phyloP scores from a whole-genome alignment of 129 eudicot genomes.

The Dittrichia graveolens region DNA sequence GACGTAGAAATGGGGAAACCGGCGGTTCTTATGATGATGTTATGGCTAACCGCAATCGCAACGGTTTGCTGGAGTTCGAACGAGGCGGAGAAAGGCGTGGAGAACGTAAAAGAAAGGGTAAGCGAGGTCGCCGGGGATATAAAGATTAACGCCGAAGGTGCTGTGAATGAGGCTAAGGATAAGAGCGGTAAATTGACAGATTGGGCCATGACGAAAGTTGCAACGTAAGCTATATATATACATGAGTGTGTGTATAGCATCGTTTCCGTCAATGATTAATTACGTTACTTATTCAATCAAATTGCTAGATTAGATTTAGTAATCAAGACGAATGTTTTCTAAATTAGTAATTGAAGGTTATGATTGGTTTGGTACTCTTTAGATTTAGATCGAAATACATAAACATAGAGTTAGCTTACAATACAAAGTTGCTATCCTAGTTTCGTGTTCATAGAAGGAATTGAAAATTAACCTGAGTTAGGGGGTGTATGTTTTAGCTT shows the following conservation, averaged over 20 bases:
- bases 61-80: constrained; percentile 37
- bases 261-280: not conserved
- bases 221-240: constrained; percentile 39
- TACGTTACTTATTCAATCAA: not conserved
- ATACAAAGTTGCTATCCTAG: too few species aligned
- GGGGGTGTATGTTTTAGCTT: too few species aligned
- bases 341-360: not conserved
- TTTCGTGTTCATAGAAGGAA: too few species aligned
- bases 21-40: constrained; percentile 25
- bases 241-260: not conserved
- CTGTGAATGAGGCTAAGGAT: constrained; percentile 37
- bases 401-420: too few species aligned
- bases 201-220: constrained; percentile 40
- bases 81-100: constrained; percentile 26
- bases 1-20: constrained; percentile 24
- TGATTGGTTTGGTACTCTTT: not conserved
- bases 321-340: not conserved
- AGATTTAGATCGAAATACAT: not conserved
- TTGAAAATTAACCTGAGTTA: too few species aligned
- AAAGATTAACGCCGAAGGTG: constrained; percentile 32
- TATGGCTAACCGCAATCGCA: constrained; percentile 38
- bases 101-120: constrained; percentile 30
- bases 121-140: constrained; percentile 34
- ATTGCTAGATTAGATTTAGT: constrained; percentile 2
- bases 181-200: constrained; percentile 41